Conservation (phyloP, 148 eudicot genomes). For the Camellia japonica region DNA sequence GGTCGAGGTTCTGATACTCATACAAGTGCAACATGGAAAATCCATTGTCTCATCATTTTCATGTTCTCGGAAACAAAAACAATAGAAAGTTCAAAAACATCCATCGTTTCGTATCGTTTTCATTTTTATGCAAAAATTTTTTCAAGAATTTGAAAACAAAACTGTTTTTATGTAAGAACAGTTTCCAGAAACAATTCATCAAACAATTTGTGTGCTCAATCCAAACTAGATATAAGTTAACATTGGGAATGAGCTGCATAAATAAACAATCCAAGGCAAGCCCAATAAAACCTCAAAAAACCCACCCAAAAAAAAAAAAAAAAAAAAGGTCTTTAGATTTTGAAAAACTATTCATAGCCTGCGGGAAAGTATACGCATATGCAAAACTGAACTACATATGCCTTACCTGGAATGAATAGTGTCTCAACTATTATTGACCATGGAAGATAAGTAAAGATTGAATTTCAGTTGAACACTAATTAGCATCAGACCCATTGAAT, state of each 20-base stretch:
- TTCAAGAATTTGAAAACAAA: background rate
- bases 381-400: no score
- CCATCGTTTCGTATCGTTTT: no score
- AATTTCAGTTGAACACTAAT: background rate
- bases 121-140: no score
- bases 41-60: no score
- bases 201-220: background rate
- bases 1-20: background rate
- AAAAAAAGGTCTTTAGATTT: background rate
- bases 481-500: background rate
- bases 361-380: no score
- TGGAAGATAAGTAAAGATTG: background rate
- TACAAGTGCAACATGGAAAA: background rate
- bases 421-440: no score
- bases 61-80: no score
- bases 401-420: background rate
- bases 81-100: background rate
- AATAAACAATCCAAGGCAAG: background rate
- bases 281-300: background rate
- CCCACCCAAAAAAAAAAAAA: background rate
- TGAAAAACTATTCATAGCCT: no score
- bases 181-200: no score
- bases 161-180: no score
- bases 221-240: background rate
- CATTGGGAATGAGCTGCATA: no score